Evolutionary conservation across 2,329 filamentous ascomycete species (phyloP).

Genomic region (Fusarium marasasianum): DNA sequence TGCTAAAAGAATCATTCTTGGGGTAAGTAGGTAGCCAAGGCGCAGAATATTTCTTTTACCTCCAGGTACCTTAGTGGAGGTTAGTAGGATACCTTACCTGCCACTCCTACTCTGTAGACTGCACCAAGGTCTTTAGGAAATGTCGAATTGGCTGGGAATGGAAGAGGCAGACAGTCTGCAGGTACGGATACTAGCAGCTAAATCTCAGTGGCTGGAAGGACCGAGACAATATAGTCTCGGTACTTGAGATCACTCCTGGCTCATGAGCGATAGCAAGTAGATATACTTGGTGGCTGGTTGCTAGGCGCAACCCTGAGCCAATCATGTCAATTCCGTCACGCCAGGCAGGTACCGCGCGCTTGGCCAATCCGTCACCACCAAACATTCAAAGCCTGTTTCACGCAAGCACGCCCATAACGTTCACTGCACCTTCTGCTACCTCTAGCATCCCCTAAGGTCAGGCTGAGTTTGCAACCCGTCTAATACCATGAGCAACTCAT

Average conservation of each 20-base stretch:
- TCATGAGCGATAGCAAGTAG: background rate
- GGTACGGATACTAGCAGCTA: background rate
- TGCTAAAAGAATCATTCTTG: background rate
- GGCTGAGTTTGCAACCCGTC: constrained; percentile 21
- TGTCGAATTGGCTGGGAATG: background rate
- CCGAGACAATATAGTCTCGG: background rate
- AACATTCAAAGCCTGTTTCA: constrained; percentile 32
- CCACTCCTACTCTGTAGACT: background rate
- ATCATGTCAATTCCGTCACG: background rate
- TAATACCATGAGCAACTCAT: constrained; percentile 38
- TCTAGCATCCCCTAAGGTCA: constrained; percentile 25
- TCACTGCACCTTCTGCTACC: constrained; percentile 13
- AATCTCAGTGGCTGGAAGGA: constrained; percentile 22
- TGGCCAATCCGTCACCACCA: constrained; percentile 37
- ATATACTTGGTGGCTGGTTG: constrained; percentile 36
- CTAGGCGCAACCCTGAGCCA: constrained; percentile 32
- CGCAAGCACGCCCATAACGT: constrained; percentile 17
- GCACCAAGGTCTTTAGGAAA: background rate
- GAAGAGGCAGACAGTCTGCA: background rate
- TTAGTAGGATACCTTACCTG: background rate
- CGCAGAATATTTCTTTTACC: background rate
- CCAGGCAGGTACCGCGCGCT: constrained; percentile 37
- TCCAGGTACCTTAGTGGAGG: background rate
- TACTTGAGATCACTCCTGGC: background rate
- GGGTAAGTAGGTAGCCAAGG: background rate